These are phyloP conservation scores for Nicotiana benthamiana DNA, from an alignment of 257 asterid genomes.

Conservation along the genomic window DNA sequence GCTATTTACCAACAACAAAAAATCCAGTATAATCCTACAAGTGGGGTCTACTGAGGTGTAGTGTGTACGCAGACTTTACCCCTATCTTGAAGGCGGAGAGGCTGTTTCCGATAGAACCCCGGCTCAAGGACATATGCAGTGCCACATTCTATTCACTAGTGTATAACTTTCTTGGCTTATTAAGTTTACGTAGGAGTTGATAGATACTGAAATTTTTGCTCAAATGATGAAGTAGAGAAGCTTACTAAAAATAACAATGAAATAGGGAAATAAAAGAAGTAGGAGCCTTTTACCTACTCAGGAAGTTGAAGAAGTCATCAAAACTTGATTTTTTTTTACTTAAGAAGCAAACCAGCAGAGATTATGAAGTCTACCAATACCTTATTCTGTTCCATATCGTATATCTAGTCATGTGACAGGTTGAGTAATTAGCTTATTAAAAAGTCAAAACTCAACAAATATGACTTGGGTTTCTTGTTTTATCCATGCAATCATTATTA, in stretches of 20 bases:
- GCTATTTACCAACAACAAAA: no score
- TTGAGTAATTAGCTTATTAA: neutral
- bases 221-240: neutral
- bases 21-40: no score
- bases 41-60: no score
- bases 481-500: neutral
- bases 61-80: no score
- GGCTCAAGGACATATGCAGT: neutral
- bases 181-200: neutral
- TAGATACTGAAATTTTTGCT: neutral
- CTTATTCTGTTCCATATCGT: neutral
- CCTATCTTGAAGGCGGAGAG: no score
- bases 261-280: neutral
- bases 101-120: no score
- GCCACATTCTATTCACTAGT: neutral
- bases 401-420: neutral
- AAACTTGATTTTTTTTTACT: neutral
- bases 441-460: neutral
- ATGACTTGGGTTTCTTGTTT: neutral
- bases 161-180: neutral
- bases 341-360: neutral
- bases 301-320: neutral
- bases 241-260: neutral
- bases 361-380: neutral
- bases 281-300: neutral